Evolutionary conservation across 805 yeast species (phyloP), one percentile per base, ranked within the genome.

Genomic region (Helenozyma baotianmanensis): DNA sequence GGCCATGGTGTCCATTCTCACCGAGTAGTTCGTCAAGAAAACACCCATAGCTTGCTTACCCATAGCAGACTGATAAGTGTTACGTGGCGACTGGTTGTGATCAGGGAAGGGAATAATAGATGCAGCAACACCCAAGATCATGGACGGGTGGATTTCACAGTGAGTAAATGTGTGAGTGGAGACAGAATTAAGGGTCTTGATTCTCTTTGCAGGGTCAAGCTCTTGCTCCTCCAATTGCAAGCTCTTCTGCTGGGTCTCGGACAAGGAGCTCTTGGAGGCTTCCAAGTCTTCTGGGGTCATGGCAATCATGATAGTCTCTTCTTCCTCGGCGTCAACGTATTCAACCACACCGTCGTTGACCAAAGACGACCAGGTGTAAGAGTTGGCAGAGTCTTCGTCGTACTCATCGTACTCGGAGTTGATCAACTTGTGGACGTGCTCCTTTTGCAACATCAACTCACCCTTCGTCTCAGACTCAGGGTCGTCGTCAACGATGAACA

Each of bases 41-140:
- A 92, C 97, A 58, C 98, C 98, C 98, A 92, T 92, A 37, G 98
- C 98, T 68, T 92, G 98, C 64, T 92, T 92, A 78, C 96, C 95
- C 95, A 85, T 85, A 55, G 95, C 95, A 72, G 94, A 85, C 62
- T 85, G 95, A 62, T 85, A 85, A 4, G 95, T 85, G 61, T 85
- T 85, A 70, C 95, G 78, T 27, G 95, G 95, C 4, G 94, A 83
- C 63, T 85, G 95, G 63, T 92, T 92, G 64, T 92, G 99, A 67
- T 92, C 98, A 10, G 99, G 99, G 84, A 92, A 92, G 13, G 99
- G 99, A 73, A 92, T 92, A 58, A 92, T 88, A 18, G 96, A 86
- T 4, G 99, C 99, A 28, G 97, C 96, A 45, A 92, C 96, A 62
- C 98, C 98, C 41, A 92, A 72, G 61, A 92, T 90, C 98, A 92